Evolutionary conservation across 805 yeast genomes (phyloP), one percentile per base, ranked within the genome.

Genomic region (Lachancea meyersii): DNA sequence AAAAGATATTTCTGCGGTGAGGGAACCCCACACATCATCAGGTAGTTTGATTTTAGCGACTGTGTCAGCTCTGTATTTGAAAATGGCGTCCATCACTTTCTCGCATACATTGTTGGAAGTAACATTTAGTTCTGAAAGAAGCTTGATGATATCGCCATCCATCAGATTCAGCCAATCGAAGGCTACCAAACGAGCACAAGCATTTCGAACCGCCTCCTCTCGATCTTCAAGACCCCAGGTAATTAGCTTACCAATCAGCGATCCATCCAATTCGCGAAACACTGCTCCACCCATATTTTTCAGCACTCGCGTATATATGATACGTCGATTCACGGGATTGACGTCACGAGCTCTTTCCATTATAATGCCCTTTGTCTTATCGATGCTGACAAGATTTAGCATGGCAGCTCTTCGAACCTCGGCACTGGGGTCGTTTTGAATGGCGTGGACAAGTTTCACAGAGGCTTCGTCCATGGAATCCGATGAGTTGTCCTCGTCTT

Each of bases 401-500:
- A 88, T 64, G 0, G 91, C 91, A 0, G 94, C 88, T 46, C 95
- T 72, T 50, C 97, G 73, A 1, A 89, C 96, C 48, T 93, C 97
- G 0, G 96, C 80, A 53, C 82, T 82, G 2, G 86, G 75, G 63
- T 91, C 98, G 55, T 82, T 76, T 53, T 79, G 82, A 52, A 86
- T 68, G 0, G 80, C 71, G n/a, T 60, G 60, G 40, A 75, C 53
- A 27, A 79, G 63, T 31, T 67, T 67, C 34, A 70, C 66, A 2
- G 76, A 70, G 5, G 79, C 77, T 45, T 70, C 70, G 44, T 71
- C 70, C 23, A 68, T 55, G 26, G 60, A 68, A 40, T 66, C 63
- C 34, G 60, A 67, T 43, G 58, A 55, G 39, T 58, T 55, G 39
- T 53, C 52, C 33, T 71, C 75, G 23, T 73, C 76, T 61, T 89